Conservation (phyloP, 495 filamentous ascomycete genomes). For the Poronia punctata region DNA sequence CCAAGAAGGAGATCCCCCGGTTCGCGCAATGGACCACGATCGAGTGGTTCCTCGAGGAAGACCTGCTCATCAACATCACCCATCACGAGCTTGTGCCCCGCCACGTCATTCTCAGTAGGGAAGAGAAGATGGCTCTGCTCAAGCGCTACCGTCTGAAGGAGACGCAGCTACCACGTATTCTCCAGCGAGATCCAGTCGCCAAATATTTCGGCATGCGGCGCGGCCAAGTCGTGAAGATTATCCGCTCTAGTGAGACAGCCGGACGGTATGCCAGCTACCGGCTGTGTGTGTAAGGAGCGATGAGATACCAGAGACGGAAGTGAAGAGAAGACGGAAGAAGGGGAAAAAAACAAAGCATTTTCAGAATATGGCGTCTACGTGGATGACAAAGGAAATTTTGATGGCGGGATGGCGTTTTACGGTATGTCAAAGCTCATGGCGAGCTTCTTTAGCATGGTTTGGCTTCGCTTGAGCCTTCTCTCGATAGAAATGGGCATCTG, state of each 20-base stretch:
- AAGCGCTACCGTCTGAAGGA: conserved; percentile 92
- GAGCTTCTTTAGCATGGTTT: conserved; percentile 3
- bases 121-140: conserved; percentile 79
- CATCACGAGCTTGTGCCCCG: conserved; percentile 95
- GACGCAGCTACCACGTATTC: conserved; percentile 88
- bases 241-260: conserved; percentile 71
- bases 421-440: conserved; percentile 2
- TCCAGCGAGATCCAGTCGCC: conserved; percentile 84
- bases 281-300: conserved; percentile 41
- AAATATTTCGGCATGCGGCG: conserved; percentile 85
- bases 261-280: conserved; percentile 72
- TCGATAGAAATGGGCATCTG: conserved; percentile 2
- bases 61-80: conserved; percentile 95
- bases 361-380: conserved; percentile 11
- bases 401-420: conserved; percentile 11
- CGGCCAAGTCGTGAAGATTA: conserved; percentile 98
- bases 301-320: conserved; percentile 8
- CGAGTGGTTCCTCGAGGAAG: conserved; percentile 91
- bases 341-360: conserved; percentile 2
- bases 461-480: not conserved
- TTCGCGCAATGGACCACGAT: conserved; percentile 65
- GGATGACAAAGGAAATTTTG: conserved; percentile 7
- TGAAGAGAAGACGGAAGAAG: not conserved
- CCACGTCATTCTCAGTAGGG: conserved; percentile 80
- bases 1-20: conserved; percentile 71